phyloP scores from a whole-genome alignment of 108 stramenopile species.

The Cyclotella sp. region DNA sequence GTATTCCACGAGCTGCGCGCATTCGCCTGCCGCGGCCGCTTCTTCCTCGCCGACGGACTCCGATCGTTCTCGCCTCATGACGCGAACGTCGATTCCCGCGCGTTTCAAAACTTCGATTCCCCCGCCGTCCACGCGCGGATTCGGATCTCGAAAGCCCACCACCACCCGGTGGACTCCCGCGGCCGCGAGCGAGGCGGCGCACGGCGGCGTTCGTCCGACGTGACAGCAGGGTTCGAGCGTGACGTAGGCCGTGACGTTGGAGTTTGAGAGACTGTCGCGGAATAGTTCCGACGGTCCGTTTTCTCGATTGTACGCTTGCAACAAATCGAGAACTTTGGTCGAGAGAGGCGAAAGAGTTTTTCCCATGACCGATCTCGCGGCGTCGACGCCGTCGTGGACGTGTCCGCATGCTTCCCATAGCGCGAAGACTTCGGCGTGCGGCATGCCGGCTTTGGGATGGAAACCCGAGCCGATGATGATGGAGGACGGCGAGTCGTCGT shows the following conservation, averaged over 20 bases:
- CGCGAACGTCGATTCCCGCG: slow-evolving; percentile 67
- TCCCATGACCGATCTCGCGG: slow-evolving; percentile 62
- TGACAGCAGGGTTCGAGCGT: slow-evolving; percentile 94
- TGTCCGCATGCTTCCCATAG: slow-evolving; percentile 78
- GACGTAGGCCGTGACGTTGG: slow-evolving; percentile 86
- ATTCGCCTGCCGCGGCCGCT: slow-evolving; percentile 35
- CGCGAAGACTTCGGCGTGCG: slow-evolving; percentile 92
- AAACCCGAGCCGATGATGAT: slow-evolving; percentile 80
- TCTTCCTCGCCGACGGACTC: slow-evolving; percentile 6
- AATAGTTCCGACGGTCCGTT: slow-evolving; percentile 65
- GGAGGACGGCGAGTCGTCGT: slow-evolving; percentile 7
- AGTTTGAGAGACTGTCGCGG: slow-evolving; percentile 37
- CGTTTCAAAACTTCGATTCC: slow-evolving; percentile 74
- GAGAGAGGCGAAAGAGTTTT: background rate
- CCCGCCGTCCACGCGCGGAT: slow-evolving; percentile 85
- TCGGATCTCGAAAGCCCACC: slow-evolving; percentile 86
- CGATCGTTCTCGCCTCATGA: background rate
- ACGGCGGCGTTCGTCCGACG: slow-evolving; percentile 85
- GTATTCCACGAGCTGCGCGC: slow-evolving; percentile 58
- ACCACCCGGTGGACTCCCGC: slow-evolving; percentile 85
- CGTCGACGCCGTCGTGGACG: slow-evolving; percentile 64
- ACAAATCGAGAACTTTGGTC: slow-evolving; percentile 38
- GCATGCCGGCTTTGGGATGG: slow-evolving; percentile 86
- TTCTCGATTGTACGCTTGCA: slow-evolving; percentile 50
- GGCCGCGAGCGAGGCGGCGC: slow-evolving; percentile 66